A percentile compares a stretch with the other conserved stretches of the same genome.
Conservation (phyloP, 1,284 basidiomycete species). For the Ganoderma lingzhi region DNA sequence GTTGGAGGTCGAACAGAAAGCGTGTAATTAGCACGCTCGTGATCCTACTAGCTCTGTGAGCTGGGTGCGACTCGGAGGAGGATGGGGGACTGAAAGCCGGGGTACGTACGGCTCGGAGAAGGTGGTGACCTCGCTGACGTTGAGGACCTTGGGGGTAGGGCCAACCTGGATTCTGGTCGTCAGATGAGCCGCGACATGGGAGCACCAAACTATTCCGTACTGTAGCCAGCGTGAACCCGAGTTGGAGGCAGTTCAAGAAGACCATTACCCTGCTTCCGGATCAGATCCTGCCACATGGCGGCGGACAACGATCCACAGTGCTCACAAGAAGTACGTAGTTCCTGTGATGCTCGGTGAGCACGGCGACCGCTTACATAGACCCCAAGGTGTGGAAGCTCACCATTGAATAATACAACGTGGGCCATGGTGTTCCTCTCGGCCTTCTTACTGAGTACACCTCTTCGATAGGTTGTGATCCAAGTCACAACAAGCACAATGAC, state of each 20-base stretch:
- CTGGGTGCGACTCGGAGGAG: too few species aligned
- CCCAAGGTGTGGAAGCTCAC: not conserved
- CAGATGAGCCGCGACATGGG: not conserved
- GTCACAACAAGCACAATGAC: conserved; percentile 12
- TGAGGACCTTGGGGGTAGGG: not conserved
- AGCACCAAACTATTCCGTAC: not conserved
- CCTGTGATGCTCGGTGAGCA: not conserved
- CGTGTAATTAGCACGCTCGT: conserved; percentile 20
- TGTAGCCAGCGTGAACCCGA: not conserved
- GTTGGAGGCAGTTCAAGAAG: not conserved
- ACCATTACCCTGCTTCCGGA: conserved; percentile 6
- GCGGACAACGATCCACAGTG: not conserved
- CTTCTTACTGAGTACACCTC: not conserved
- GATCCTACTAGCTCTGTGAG: not conserved
- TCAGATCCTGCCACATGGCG: not conserved
- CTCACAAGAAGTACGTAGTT: conserved; percentile 12
- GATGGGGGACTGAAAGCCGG: too few species aligned
- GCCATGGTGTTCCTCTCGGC: not conserved
- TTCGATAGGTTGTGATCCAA: conserved; percentile 1
- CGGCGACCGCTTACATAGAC: not conserved
- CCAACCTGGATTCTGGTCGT: not conserved
- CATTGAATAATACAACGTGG: not conserved
- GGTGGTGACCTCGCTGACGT: conserved; percentile 10
- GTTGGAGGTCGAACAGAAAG: conserved; percentile 22
- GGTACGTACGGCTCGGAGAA: conserved; percentile 3